These are phyloP conservation scores for Apodospora peruviana DNA, from an alignment of 495 filamentous ascomycete species.

Conservation along the genomic window DNA sequence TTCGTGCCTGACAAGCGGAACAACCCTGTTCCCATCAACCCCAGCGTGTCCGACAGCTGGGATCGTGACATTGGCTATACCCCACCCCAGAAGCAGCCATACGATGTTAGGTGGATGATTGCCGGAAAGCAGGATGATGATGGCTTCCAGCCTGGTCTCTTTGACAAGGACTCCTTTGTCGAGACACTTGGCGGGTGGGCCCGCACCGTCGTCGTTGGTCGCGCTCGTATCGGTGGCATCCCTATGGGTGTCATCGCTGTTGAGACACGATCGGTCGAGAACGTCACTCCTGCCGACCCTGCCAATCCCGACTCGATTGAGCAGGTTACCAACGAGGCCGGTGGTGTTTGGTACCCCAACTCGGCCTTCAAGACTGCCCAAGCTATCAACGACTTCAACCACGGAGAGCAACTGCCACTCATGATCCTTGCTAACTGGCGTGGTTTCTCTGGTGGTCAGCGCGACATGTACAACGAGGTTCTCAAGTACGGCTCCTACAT, in stretches of 20 bases:
- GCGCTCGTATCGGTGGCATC: slow-evolving; percentile 94
- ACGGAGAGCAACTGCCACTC: slow-evolving; percentile 93
- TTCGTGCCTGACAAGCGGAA: slow-evolving; percentile 93
- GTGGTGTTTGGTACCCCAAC: slow-evolving; percentile 99
- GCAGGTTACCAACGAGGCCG: slow-evolving; percentile 86
- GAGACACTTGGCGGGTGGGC: slow-evolving; percentile 97
- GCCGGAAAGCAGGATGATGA: slow-evolving; percentile 78
- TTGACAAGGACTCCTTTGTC: slow-evolving; percentile 94
- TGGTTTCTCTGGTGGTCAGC: slow-evolving; percentile 98
- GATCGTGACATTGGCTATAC: slow-evolving; percentile 85
- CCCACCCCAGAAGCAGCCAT: slow-evolving; percentile 81
- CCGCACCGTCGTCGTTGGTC: slow-evolving; percentile 91
- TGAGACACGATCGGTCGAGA: slow-evolving; percentile 92
- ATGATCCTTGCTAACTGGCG: slow-evolving; percentile 99
- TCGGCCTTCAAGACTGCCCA: slow-evolving; percentile 99
- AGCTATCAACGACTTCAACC: slow-evolving; percentile 97
- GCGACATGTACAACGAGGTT: slow-evolving; percentile 99
- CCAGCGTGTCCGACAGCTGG: slow-evolving; percentile 74
- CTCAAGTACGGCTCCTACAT: slow-evolving; percentile 99
- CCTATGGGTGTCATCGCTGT: slow-evolving; percentile 98
- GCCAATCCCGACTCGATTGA: slow-evolving; percentile 98
- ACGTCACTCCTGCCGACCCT: slow-evolving; percentile 94
- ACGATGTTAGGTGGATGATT: slow-evolving; percentile 92
- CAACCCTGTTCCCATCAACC: slow-evolving; percentile 79
- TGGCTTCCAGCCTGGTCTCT: slow-evolving; percentile 83